Conservation (phyloP, 2,329 filamentous ascomycete genomes). For the Mycosphaerella sp. region DNA sequence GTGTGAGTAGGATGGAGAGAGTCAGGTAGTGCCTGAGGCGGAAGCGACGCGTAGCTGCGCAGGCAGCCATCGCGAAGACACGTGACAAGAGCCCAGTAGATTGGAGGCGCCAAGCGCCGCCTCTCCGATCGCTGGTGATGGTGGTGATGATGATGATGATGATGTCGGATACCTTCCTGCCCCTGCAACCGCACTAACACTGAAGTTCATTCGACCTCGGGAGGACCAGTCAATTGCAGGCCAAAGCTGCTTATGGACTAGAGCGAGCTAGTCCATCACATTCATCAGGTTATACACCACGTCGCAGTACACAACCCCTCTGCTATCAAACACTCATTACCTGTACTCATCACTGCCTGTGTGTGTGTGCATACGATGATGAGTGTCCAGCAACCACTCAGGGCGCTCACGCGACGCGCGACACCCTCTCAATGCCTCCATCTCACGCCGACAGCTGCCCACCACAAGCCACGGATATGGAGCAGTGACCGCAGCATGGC, state of each 20-base stretch:
- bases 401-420: conserved; percentile 27
- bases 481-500: conserved; percentile 38
- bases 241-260: neutral
- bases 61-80: neutral
- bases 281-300: neutral
- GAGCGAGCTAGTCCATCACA: neutral
- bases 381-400: conserved; percentile 26
- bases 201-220: too few relatives aligned
- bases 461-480: conserved; percentile 26
- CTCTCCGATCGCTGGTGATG: neutral
- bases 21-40: neutral
- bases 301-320: neutral
- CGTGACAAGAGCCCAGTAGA: neutral
- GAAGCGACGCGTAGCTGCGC: neutral
- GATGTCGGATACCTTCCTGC: neutral
- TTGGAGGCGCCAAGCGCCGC: too few relatives aligned
- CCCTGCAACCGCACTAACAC: too few relatives aligned
- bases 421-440: conserved; percentile 26
- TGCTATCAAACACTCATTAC: neutral
- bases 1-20: neutral
- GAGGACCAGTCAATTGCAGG: neutral
- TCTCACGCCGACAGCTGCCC: conserved; percentile 10
- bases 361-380: conserved; percentile 15
- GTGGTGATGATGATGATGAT: neutral
- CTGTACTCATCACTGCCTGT: neutral